Evolutionary conservation across 805 yeast genomes (phyloP), one percentile per base, ranked within the genome.

Genomic region (Limtongia smithiae): DNA sequence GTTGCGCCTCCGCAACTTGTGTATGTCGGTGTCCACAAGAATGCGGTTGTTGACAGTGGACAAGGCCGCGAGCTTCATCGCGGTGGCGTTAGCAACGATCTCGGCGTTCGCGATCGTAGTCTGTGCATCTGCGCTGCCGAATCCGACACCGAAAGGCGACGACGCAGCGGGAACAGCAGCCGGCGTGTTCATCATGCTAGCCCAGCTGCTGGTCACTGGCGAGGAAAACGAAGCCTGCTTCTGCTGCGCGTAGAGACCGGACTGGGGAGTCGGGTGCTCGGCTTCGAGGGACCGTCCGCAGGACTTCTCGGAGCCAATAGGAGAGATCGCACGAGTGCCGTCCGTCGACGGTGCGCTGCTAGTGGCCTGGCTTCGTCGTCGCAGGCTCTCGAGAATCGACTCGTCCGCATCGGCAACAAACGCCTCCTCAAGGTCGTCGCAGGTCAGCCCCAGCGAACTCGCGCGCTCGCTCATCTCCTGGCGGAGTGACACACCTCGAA

Each of bases 61-160:
- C 48, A 82, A 71, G 0, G 87, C 87, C 4, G 84, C 83, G 55
- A 82, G 67, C 61, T 82, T 82, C 65, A 77, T 66, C n/a, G 78
- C 76, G 27, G 74, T 72, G 20, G 62, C 45, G 46, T 48, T 57
- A 7, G 63, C 54, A 25, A 55, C 49, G 21, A 66, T 63, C 46
- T 65, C 68, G 12, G 61, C 60, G 43, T 58, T 62, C 38, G 60
- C 51, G 37, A 57, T 59, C 30, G 53, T 41, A 7, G 57, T 12
- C 36, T 41, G 28, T 9, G 43, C 45, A 17, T 34, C 37, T 11
- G 44, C 38, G 12, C 36, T 22, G 32, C 34, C 18, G 24, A 24
- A 5, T 28, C 31, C 18, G 21, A 42, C 25, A 4, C 46, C 37
- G 24, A 50, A 42, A 5, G 46, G 48, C 48, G 51, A 27, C n/a